A percentile compares a stretch with the other conserved stretches of the same genome.
Conservation (phyloP, 164 flowering plant genomes). For the Umbilicus rupestris region DNA sequence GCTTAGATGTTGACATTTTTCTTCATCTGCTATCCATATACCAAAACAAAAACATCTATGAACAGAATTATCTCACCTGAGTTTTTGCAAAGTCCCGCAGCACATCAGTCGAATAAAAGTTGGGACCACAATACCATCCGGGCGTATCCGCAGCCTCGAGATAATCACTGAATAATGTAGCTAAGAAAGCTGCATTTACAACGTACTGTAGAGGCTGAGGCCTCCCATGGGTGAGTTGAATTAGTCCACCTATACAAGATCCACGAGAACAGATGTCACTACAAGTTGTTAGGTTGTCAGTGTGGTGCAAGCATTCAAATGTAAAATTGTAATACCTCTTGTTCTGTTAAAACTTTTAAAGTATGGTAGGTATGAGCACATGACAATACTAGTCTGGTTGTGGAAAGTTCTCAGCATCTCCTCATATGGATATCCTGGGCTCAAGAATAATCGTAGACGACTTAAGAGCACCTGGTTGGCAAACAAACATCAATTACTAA, state of each 20-base stretch:
- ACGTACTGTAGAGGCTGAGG: conserved; percentile 94
- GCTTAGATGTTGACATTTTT: not conserved
- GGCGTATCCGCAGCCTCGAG: conserved; percentile 96
- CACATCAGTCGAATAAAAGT: conserved; percentile 59
- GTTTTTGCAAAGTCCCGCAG: conserved; percentile 83
- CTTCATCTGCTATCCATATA: not conserved
- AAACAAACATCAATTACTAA: not conserved
- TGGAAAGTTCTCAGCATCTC: conserved; percentile 79
- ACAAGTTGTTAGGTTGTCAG: not conserved
- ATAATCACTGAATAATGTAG: conserved; percentile 73
- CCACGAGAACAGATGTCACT: not conserved
- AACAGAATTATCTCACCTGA: conserved; percentile 39
- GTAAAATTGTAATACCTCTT: conserved; percentile 37
- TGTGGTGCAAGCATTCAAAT: not conserved
- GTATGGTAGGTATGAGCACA: conserved; percentile 85
- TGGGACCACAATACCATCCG: conserved; percentile 99
- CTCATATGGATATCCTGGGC: conserved; percentile 97
- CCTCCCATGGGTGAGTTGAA: conserved; percentile 80
- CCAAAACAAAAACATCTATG: not conserved
- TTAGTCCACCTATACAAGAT: conserved; percentile 66
- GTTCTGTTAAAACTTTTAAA: conserved; percentile 79
- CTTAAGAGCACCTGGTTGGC: conserved; percentile 69
- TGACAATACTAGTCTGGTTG: conserved; percentile 79
- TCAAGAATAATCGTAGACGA: conserved; percentile 80
- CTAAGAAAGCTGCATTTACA: conserved; percentile 91